Conservation (phyloP, 177 flowering plant genomes). For the Tripterygium wilfordii region DNA sequence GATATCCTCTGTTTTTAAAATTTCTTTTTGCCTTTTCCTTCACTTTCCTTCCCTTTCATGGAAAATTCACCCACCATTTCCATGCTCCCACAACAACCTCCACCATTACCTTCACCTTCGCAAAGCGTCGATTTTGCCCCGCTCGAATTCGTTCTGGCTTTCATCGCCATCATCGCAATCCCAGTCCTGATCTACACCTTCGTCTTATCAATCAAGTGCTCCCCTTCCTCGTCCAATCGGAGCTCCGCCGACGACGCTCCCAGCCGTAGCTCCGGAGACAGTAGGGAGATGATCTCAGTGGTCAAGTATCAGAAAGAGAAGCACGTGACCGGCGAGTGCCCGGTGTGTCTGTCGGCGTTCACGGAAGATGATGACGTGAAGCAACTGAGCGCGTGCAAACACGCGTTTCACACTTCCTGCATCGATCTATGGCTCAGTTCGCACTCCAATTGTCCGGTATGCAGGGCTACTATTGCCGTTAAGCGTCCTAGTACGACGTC, state of each 20-base stretch:
- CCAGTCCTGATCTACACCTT: slow-evolving; percentile 34
- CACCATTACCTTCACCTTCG: slow-evolving; percentile 22
- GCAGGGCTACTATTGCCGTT: slow-evolving; percentile 30
- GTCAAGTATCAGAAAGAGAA: slow-evolving; percentile 17
- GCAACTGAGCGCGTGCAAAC: slow-evolving; percentile 31
- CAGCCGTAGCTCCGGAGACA: neutral
- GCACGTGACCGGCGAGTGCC: slow-evolving; percentile 29
- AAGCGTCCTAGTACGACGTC: slow-evolving; percentile 7
- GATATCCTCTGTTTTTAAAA: too few relatives aligned
- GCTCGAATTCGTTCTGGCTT: slow-evolving; percentile 25
- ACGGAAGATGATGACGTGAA: slow-evolving; percentile 33
- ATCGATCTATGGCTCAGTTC: slow-evolving; percentile 33
- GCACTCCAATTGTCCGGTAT: slow-evolving; percentile 42
- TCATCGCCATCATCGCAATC: slow-evolving; percentile 30
- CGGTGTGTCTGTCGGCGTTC: slow-evolving; percentile 44
- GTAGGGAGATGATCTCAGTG: neutral
- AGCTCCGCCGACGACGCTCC: slow-evolving; percentile 5
- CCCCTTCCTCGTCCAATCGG: slow-evolving; percentile 12
- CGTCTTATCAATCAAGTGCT: slow-evolving; percentile 27
- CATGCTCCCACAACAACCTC: slow-evolving; percentile 10
- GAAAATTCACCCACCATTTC: slow-evolving; percentile 6
- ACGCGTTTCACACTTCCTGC: slow-evolving; percentile 38
- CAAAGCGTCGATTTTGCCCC: slow-evolving; percentile 25
- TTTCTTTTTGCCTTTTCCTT: neutral
- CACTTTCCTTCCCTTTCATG: slow-evolving; percentile 4